Conservation (phyloP, 345 rosid genomes). For the Eucalyptus pauciflora region DNA sequence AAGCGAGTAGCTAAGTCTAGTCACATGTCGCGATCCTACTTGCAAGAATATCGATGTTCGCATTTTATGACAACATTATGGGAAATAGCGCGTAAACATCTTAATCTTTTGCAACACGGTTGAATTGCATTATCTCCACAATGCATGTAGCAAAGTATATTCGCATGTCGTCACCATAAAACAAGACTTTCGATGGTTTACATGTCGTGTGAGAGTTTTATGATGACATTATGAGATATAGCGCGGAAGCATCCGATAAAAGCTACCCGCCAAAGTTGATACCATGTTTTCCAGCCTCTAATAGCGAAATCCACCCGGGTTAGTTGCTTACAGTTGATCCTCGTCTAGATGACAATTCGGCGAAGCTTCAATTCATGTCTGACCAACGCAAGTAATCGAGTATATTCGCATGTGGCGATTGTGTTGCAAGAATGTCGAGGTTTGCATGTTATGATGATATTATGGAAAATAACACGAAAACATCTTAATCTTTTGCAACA, state of each 20-base stretch:
- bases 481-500: background rate
- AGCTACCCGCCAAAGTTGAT: background rate
- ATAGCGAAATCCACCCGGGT: background rate
- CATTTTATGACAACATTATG: background rate
- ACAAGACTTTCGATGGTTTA: background rate
- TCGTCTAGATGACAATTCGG: background rate
- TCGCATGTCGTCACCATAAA: background rate
- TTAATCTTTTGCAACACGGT: background rate
- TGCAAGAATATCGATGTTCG: background rate
- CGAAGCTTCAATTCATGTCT: background rate
- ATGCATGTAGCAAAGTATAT: background rate
- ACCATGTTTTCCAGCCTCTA: background rate
- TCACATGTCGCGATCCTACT: fast-evolving
- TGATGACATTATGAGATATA: background rate
- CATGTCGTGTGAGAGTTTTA: background rate
- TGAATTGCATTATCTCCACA: background rate
- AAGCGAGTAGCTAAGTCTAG: background rate
- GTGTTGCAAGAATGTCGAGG: background rate
- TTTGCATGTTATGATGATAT: background rate
- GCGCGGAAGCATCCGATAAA: background rate
- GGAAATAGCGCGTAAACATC: background rate
- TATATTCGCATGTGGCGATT: background rate
- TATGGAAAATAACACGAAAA: background rate
- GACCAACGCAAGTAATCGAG: background rate
- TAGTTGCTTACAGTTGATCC: background rate